Conservation (phyloP, 208 protist genomes). For the Crithidia brevicula region DNA sequence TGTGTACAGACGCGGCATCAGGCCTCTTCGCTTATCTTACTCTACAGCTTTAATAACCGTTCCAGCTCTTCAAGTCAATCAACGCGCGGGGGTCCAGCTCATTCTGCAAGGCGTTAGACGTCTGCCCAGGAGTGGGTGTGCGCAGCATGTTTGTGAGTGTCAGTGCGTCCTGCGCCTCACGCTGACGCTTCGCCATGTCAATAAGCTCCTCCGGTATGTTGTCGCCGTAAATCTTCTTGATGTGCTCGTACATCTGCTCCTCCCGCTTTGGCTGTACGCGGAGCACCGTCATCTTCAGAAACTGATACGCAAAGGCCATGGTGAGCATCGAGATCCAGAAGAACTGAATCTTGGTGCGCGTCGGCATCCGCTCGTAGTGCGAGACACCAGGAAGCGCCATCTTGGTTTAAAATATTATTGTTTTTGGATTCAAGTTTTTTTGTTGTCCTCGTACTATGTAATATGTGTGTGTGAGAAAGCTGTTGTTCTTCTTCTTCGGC, state of each 20-base stretch:
- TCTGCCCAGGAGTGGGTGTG: conserved; percentile 80
- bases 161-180: conserved; percentile 79
- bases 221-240: conserved; percentile 72
- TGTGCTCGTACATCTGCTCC: conserved; percentile 86
- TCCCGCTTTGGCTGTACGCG: conserved; percentile 84
- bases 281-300: conserved; percentile 75
- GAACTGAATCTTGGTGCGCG: conserved; percentile 78
- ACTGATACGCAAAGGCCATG: conserved; percentile 80
- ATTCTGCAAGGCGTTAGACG: conserved; percentile 78
- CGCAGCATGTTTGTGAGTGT: conserved; percentile 78
- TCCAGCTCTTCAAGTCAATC: conserved; percentile 68
- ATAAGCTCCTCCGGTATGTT: conserved; percentile 76
- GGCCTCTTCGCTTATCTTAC: too few relatives aligned
- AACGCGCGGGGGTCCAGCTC: conserved; percentile 77
- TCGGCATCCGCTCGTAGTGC: conserved; percentile 80
- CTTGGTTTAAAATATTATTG: not conserved
- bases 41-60: conserved; percentile 46
- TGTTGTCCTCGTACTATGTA: too few relatives aligned
- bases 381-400: conserved; percentile 79
- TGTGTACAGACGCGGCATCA: too few relatives aligned
- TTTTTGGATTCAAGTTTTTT: not conserved
- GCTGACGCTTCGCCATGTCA: conserved; percentile 62
- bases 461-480: not conserved
- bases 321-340: conserved; percentile 81
- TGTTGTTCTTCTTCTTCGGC: too few relatives aligned